Conservation (phyloP, 495 filamentous ascomycete species). For the Penicillium coffeae region DNA sequence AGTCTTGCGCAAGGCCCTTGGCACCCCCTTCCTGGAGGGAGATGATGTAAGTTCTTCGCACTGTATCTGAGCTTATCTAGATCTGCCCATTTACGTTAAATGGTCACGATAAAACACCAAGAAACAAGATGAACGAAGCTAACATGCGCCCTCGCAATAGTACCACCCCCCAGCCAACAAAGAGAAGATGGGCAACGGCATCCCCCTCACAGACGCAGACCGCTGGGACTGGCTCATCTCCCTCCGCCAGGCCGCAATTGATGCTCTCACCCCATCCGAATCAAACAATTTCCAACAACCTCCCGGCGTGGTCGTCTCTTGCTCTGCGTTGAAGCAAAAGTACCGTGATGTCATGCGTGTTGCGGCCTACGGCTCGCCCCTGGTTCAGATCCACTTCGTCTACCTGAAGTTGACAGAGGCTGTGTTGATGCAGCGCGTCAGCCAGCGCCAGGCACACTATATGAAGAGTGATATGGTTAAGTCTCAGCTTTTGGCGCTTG, state of each 20-base stretch:
- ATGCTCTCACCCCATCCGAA: constrained; percentile 52
- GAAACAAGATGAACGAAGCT: constrained; percentile 8
- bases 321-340: constrained; percentile 92
- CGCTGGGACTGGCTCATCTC: constrained; percentile 97
- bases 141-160: constrained; percentile 41
- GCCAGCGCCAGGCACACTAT: constrained; percentile 74
- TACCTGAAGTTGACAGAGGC: constrained; percentile 79
- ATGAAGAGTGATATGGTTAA: constrained; percentile 99
- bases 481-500: constrained; percentile 80
- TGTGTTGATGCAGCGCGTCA: constrained; percentile 69
- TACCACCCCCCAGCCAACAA: constrained; percentile 83
- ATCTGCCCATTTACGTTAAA: too few species aligned
- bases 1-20: constrained; percentile 65
- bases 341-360: constrained; percentile 96
- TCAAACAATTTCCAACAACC: constrained; percentile 43
- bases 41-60: constrained; percentile 90
- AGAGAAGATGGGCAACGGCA: constrained; percentile 86
- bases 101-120: constrained; percentile 9
- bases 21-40: constrained; percentile 85
- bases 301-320: constrained; percentile 87
- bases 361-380: constrained; percentile 71
- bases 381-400: constrained; percentile 84
- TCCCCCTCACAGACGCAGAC: constrained; percentile 88
- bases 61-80: too few species aligned
- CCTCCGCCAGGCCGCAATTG: constrained; percentile 76